Evolutionary conservation across 352 stramenopile species (phyloP).

Genomic region (Sclerospora graminicola): DNA sequence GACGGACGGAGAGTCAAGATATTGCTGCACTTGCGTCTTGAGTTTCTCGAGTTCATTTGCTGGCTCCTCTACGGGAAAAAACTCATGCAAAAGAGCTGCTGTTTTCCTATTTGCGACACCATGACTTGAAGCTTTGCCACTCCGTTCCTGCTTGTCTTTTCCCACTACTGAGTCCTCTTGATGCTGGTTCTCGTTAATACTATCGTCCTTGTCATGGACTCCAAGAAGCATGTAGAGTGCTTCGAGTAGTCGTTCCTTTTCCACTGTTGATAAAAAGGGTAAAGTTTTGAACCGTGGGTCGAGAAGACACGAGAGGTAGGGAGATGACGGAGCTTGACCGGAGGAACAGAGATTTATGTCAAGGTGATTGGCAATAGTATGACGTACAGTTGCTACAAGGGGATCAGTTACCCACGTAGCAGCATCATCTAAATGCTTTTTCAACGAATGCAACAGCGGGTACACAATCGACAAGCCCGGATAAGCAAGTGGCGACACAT

Average conservation of each 20-base stretch:
- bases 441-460: conserved; percentile 55
- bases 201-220: conserved; percentile 28
- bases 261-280: conserved; percentile 41
- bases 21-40: conserved; percentile 57
- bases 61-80: conserved; percentile 49
- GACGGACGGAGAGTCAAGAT: conserved; percentile 55
- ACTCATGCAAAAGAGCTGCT: conserved; percentile 37
- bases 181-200: conserved; percentile 8
- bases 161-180: conserved; percentile 1
- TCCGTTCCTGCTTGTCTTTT: conserved; percentile 11
- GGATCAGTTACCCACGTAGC: conserved; percentile 52
- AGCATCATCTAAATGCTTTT: conserved; percentile 56
- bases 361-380: conserved; percentile 42
- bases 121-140: conserved; percentile 9
- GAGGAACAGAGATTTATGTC: conserved; percentile 44
- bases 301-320: conserved; percentile 57
- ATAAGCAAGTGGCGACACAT: conserved; percentile 57
- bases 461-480: conserved; percentile 59
- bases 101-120: conserved; percentile 14
- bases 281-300: conserved; percentile 69
- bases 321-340: conserved; percentile 34
- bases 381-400: conserved; percentile 46
- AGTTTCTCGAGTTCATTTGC: conserved; percentile 46
- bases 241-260: conserved; percentile 43
- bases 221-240: conserved; percentile 43